A percentile compares a stretch with the other conserved stretches of the same genome.
Conservation (phyloP, 352 stramenopile genomes). For the Globisporangium viniferum region DNA sequence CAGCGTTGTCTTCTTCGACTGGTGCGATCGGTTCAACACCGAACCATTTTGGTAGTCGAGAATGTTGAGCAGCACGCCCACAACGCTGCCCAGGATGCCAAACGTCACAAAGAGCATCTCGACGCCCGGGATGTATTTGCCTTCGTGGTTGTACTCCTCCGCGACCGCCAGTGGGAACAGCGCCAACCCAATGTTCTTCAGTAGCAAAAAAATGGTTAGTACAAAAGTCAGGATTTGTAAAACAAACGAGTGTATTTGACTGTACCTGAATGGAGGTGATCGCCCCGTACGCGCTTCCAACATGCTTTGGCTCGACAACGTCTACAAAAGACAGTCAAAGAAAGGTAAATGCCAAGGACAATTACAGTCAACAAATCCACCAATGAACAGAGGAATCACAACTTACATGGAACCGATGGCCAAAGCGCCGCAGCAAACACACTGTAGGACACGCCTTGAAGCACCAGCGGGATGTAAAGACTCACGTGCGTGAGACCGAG, state of each 20-base stretch:
- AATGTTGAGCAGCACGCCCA: conserved; percentile 70
- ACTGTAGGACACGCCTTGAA: conserved; percentile 91
- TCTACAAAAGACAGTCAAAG: conserved; percentile 29
- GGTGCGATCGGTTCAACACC: conserved; percentile 62
- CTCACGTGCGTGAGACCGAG: conserved; percentile 72
- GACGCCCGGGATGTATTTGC: conserved; percentile 75
- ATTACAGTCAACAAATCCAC: neutral
- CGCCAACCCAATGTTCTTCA: conserved; percentile 78
- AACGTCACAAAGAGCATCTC: conserved; percentile 84
- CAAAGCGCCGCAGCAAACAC: conserved; percentile 91
- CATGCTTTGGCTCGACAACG: conserved; percentile 83
- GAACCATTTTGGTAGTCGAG: conserved; percentile 78
- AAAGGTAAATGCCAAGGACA: neutral
- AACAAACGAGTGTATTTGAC: neutral
- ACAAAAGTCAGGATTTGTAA: neutral
- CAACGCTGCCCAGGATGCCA: conserved; percentile 63
- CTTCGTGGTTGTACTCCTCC: conserved; percentile 63
- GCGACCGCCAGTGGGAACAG: conserved; percentile 77
- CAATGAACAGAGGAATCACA: neutral
- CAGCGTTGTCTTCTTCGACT: conserved; percentile 28
- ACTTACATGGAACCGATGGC: conserved; percentile 85
- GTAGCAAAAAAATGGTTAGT: neutral
- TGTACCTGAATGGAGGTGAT: conserved; percentile 90
- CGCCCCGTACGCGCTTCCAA: conserved; percentile 90
- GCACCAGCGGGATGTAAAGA: conserved; percentile 82